phyloP scores from a whole-genome alignment of 345 rosid genomes.

The Hypericum perforatum region DNA sequence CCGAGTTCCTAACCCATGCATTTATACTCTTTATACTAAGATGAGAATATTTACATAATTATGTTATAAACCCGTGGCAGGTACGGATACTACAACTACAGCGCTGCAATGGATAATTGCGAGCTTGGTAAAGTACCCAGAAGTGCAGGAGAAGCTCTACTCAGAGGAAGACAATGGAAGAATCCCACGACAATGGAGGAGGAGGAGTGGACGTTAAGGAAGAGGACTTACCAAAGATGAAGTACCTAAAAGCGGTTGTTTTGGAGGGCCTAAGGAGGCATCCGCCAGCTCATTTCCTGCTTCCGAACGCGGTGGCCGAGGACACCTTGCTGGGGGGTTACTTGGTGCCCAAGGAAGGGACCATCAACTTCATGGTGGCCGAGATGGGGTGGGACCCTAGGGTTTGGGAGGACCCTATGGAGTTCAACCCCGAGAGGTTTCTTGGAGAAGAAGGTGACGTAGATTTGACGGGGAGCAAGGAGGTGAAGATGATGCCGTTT shows the following conservation, averaged over 20 bases:
- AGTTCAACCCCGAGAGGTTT: conserved; percentile 4
- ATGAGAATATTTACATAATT: too few relatives aligned
- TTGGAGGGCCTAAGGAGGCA: conserved; percentile 5
- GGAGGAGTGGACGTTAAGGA: not conserved
- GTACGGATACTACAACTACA: not conserved
- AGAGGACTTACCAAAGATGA: not conserved
- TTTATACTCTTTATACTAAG: too few relatives aligned
- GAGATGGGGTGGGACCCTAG: conserved; percentile 5
- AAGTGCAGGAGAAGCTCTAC: not conserved
- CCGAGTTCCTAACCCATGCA: not conserved
- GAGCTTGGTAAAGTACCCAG: conserved; percentile 3
- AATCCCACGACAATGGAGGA: not conserved
- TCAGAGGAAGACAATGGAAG: not conserved
- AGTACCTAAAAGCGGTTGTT: not conserved
- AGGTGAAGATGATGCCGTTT: conserved; percentile 9
- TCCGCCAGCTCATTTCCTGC: conserved; percentile 1
- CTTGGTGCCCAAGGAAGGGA: not conserved
- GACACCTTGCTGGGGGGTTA: not conserved
- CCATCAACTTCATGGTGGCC: conserved; percentile 4
- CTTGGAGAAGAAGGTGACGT: not conserved
- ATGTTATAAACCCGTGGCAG: not conserved
- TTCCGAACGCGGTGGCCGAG: conserved; percentile 3
- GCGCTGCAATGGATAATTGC: conserved; percentile 6
- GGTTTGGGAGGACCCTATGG: conserved; percentile 5
- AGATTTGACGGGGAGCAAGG: not conserved